Base-by-base conservation (phyloP, 2,329 filamentous ascomycete genomes). In the Byssothecium circinans region DNA sequence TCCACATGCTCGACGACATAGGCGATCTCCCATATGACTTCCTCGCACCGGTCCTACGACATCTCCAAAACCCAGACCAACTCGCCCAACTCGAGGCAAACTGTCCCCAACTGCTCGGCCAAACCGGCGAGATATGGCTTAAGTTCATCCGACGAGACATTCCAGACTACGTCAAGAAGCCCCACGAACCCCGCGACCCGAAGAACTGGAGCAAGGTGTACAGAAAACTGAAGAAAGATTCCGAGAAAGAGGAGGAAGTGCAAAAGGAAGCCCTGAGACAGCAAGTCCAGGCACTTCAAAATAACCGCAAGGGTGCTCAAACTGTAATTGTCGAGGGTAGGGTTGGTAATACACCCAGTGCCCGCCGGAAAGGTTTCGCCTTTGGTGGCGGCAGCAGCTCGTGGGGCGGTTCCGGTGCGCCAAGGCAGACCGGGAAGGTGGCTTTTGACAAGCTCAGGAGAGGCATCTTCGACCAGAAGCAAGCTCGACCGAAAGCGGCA, bases 201-300 rank as follows among this genome's bases (percentile, higher is more conserved):
- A 76, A 76, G 29, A 84, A 83, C 50, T 96, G 91, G 91, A 83
- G 86, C 65, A 83, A 86, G 45, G 78, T 95, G 12, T 96, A 95
- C 73, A 75, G 64, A 15, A 75, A 75, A 52, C 60, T 78, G 22
- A 67, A 71, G 52, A 67, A 60, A 37, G 69, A 74, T 18, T 67
- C 74, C 5, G 68, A 74, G 47, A 58, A 55, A 19, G 67, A 72
- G 47, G 66, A 65, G 43, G 51, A 56, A 8, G 58, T 57, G 11
- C 64, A 70, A 35, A 59, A 68, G 41, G 62, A 65, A 15, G 57
- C 57, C 17, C 48, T 72, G 22, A 67, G 60, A 45, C 55, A 65
- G 47, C 54, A 59, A 34, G 64, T 71, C 61, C 54, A 57, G 19
- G 64, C 60, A 18, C 47, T 70, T 22, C 61, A 70, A 40, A 56